Base-by-base conservation (phyloP, 176 grass and related monocot genomes). In the Oryza coarctata region DNA sequence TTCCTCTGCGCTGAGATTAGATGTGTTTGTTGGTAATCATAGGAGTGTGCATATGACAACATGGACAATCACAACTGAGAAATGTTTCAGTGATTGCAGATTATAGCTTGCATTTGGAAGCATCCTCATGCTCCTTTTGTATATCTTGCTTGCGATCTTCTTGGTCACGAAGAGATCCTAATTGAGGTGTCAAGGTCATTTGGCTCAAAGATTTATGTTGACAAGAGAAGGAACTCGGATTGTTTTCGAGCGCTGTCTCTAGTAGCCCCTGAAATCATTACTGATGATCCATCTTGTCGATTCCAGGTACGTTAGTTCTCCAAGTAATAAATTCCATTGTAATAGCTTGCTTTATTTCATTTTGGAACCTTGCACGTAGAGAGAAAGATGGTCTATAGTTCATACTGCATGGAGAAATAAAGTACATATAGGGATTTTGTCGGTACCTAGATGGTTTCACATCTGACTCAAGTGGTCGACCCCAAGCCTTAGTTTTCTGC, bases 41-140 rank as follows among this genome's bases (percentile, higher is more conserved):
- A 58, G 22, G 28, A 26, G n/a, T 33, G 14, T 70, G 25, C 9
- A 69, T 55, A 68, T 41, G 28, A 30, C 6, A 36, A 76, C 28
- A 70, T 34, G 78, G 63, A 49, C 6, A 43, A 22, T 76, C 65
- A 85, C 75, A 47, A 58, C 55, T 85, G 63, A 82, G 50, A 73
- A 81, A 79, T 65, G 52, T 71, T 72, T 82, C 57, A 87, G 39
- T 81, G 71, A 89, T 75, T 93, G 41, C 84, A 93, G 90, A 88
- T 98, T 68, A 93, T 94, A 87, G 83, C 74, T 67, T 98, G 95
- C 85, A 93, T 98, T 85, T 98, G 95, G 95, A 98, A 98, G 76
- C 90, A 93, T 77, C 92, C 88, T 11, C 63, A 85, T 88, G 90
- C 95, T 63, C 88, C 90, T 3, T 85, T 81, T 13, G 26, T 89